Evolutionary conservation across 179 eudicot genomes (phyloP).

Genomic region (Drosera spatulata): DNA sequence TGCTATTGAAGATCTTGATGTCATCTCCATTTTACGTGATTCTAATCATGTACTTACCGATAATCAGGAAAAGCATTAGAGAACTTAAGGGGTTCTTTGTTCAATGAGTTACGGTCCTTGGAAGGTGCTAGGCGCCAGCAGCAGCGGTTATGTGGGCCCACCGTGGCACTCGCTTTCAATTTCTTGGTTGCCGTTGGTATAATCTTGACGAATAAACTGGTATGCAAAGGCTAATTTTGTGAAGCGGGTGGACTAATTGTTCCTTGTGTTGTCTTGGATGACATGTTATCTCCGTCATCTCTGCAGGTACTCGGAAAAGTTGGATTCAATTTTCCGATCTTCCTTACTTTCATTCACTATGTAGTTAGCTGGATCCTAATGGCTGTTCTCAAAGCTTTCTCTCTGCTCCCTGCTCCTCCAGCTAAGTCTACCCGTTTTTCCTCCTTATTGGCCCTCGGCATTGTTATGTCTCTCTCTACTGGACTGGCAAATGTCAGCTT

Average conservation of each 20-base stretch:
- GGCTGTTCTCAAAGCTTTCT: conserved; percentile 62
- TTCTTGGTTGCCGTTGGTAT: conserved; percentile 83
- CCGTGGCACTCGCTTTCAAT: conserved; percentile 81
- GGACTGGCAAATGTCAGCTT: conserved; percentile 96
- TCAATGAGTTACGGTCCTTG: conserved; percentile 44
- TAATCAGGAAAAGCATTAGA: conserved; percentile 72
- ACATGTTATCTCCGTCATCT: not conserved
- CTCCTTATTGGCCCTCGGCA: conserved; percentile 65
- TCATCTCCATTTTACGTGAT: not conserved
- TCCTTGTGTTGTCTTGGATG: too few relatives aligned
- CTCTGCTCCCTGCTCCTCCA: conserved; percentile 65
- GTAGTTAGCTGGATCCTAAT: conserved; percentile 73
- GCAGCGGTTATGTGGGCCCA: conserved; percentile 61
- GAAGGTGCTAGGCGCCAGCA: conserved; percentile 72
- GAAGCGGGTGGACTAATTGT: too few relatives aligned
- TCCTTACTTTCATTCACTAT: conserved; percentile 83
- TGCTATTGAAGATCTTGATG: too few relatives aligned
- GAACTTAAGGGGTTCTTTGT: conserved; percentile 67
- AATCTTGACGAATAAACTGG: conserved; percentile 89
- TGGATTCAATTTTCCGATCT: conserved; percentile 86
- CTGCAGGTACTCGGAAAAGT: conserved; percentile 67
- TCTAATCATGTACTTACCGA: conserved; percentile 2
- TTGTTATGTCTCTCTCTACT: conserved; percentile 86
- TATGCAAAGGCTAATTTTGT: conserved; percentile 11
- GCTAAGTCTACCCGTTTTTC: conserved; percentile 64